Base-by-base conservation (phyloP, 805 yeast genomes). In the Pichia deserticola region DNA sequence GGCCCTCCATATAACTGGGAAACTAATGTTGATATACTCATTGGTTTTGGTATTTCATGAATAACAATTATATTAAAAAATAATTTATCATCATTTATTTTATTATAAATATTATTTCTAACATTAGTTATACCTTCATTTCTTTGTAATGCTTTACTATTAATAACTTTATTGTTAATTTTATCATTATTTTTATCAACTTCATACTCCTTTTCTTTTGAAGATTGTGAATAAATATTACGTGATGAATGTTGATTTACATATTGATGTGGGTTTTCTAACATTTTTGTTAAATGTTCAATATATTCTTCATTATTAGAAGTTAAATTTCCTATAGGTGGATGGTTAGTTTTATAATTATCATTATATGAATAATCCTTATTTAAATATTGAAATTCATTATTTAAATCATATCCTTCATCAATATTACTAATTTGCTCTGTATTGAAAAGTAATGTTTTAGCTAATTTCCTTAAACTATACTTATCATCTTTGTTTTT, bases 1-100 rank as follows among this genome's bases (percentile, higher is more conserved):
- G 88, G 86, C 0, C 95, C 95, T 2, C 93, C 90, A 55, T 73
- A 69, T 0, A 84, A 67, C 47, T 79, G 84, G 1, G 78, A 60
- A 20, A 86, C 55, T 9, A 84, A 65, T 37, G 78, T 69, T 27
- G 69, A 69, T 8, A 81, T 54, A 8, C 84, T 80, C 8, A 77
- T 71, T 32, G 61, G 57, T 0, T 57, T 51, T 8, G 57, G 61
- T 10, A 65, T 57, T 41, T 54, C 54, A 6, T 61, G 52, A 9
- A 63, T 49, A 25, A 54, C 54, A 30, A 60, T 55, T 29, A 55
- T 59, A 30, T 60, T 56, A 3, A 57, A 54, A 32, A 48, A 51
- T 32, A 15, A 38, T n/a, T 43, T 46, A 4, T n/a, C 34, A 10
- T 38, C 38, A n/a, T 8, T 37, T 30, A 13, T 35, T 20, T 15